Base-by-base conservation (phyloP, 2,329 filamentous ascomycete genomes). In the Phoma sp. region DNA sequence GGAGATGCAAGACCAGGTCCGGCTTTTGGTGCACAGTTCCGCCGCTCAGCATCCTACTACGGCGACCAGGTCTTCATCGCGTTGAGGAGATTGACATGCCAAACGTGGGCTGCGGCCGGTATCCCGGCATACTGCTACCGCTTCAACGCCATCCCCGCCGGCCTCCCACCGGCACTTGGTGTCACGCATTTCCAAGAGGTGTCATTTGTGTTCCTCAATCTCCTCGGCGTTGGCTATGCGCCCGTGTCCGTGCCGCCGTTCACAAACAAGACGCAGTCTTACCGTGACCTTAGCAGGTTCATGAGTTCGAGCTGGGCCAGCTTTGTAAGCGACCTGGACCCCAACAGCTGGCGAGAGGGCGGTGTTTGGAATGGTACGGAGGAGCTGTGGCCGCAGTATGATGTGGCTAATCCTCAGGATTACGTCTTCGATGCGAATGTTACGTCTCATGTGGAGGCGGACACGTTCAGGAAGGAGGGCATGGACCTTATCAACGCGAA, bases 111-210 rank as follows among this genome's bases (percentile, higher is more conserved):
- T 12, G 73, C 74, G 9, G 71, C 76, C 27, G 74, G 75, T 13
- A 64, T 84, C 2, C 76, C 81, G 6, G 83, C 83, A 9, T 88
- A 85, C 75, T 83, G 81, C 64, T 88, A 87, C 74, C 81, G 83
- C 41, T 88, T 88, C 77, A 85, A 88, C 65, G 83, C 84, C 8
- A 72, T 81, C 15, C 73, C 80, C 0, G 76, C 78, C 3, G 81
- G 82, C 9, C 61, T 80, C 1, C 70, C 76, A 0, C 72, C 75
- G 10, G 70, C 74, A 1, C 66, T 73, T 1, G 82, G 81, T 0
- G 81, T 79, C 0, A 79, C 80, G 0, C 85, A 87, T 67, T 87
- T 86, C 67, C 77, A 80, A 58, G 79, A 82, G 64, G 76, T 81
- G 0, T 68, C 76, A 0, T 81, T 79, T 46, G 79, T 81, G 5